Base-by-base conservation (phyloP, 345 rosid genomes). In the Salix koriyanagi region DNA sequence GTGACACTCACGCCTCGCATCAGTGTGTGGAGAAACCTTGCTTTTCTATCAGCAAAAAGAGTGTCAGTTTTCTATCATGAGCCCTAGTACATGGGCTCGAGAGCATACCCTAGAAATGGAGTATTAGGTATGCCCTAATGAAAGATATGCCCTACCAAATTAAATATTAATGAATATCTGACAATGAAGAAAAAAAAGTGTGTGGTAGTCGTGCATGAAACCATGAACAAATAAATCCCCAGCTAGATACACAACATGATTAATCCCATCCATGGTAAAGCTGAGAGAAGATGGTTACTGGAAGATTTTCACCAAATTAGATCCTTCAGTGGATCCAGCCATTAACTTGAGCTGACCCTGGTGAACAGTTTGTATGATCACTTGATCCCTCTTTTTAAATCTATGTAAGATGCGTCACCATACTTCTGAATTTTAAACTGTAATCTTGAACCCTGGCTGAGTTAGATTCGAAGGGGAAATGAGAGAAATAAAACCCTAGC, bases 51-150 rank as follows among this genome's bases (percentile, higher is more conserved):
- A 37, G 14, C 58, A 65, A 58, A 70, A 62, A 74, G 46, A 60
- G 25, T 68, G 81, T 71, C 83, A 85, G 84, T 32, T 18, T 77
- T 83, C 88, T 83, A 86, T 83, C 80, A 79, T 86, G 85, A 77
- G 86, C 60, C 80, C 82, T 69, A 80, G 79, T 60, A 75, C 46
- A 36, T 28, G 25, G 67, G 21, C 16, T 32, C 26, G 42, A 32
- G 37, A 54, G 71, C 2, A 48, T 72, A 42, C 37, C 25, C 13
- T 2, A 64, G 74, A 28, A 42, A 60, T 54, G 65, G 37, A 72
- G 72, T 37, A 46, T 30, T 75, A 50, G 82, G 78, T 65, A 68
- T 70, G 65, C 73, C 74, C 70, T 25, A 39, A 34, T n/a, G 14
- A 41, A 37, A 56, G 39, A 12, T 12, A 61, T 50, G 72, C 72